Conservation (phyloP, 78 protist genomes). For the Tieghemostelium lacteum region DNA sequence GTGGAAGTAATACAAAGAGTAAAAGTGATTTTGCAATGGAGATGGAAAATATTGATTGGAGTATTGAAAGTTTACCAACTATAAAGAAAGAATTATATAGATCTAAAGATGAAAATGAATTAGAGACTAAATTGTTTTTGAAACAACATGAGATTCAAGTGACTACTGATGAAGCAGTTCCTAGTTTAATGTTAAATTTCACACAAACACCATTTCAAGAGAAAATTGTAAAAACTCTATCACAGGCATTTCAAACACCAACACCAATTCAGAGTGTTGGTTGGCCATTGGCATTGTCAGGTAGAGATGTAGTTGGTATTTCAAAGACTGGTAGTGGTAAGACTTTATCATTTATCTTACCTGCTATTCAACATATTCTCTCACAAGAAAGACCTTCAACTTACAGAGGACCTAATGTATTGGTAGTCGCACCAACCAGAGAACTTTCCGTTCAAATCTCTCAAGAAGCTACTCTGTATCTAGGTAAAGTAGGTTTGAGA, state of each 20-base stretch:
- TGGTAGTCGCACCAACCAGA: conserved; percentile 96
- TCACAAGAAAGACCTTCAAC: conserved; percentile 84
- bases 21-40: neutral
- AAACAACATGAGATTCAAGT: conserved; percentile 1
- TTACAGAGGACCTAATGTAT: conserved; percentile 41
- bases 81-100: conserved; percentile 1
- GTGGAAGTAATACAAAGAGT: neutral
- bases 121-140: neutral
- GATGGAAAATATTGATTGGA: neutral
- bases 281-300: conserved; percentile 86
- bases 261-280: conserved; percentile 59
- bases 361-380: conserved; percentile 91
- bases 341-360: conserved; percentile 95
- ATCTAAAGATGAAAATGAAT: neutral
- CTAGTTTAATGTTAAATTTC: conserved; percentile 12
- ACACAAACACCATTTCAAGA: neutral
- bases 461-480: conserved; percentile 60
- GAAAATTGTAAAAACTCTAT: neutral
- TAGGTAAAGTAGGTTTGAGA: neutral
- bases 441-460: conserved; percentile 95
- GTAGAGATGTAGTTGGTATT: conserved; percentile 92
- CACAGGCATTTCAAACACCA: conserved; percentile 22
- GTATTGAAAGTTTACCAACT: conserved; percentile 1
- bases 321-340: conserved; percentile 99
- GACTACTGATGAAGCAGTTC: neutral